Evolutionary conservation across 2,329 filamentous ascomycete genomes (phyloP), one percentile per base, ranked within the genome.

Genomic region (Metarhizium anisopliae): DNA sequence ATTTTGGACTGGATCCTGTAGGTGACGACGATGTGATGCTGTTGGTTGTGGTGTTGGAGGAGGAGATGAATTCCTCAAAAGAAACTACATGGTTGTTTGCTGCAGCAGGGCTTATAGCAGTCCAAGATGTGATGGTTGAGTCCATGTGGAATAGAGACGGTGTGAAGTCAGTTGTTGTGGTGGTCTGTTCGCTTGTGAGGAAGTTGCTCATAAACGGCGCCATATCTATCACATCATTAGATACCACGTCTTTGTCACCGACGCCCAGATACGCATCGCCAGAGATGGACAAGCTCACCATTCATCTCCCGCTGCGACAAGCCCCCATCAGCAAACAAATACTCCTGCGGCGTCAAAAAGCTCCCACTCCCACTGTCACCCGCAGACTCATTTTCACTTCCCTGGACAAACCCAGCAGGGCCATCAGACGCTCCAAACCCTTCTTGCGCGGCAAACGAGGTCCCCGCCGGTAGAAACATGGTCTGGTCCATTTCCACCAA

Each of bases 101-200:
- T 2, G 50, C 61, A 38, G 59, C 66, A 2, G 73, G 60, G 35
- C 67, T 69, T 3, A 70, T 65, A 2, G 71, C 69, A 50, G 71
- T 70, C 78, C 77, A 80, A 40, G 76, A 70, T 5, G 36, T 69
- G 67, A 54, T 74, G 11, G 52, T n/a, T 32, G 51, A 61, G 30
- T 66, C 64, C 30, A 68, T 67, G 51, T 72, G 72, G 52, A 72
- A 67, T 1, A 68, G 65, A 42, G 69, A 64, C 6, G 74, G 72
- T 50, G 67, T 66, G 30, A 77, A 63, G 43, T 72, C 67, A 32
- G 68, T 29, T 43, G 49, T 32, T 11, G 38, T 10, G 10, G n/a
- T 29, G 13, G 45, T 30, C 5, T 49, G 45, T 20, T 30, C 45
- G 45, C n/a, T 32, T 29, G 45, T 49, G 45, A 49, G 20, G 47